These are phyloP conservation scores for Fusarium poae DNA, from an alignment of 2,329 filamentous ascomycete genomes.

Conservation along the genomic window DNA sequence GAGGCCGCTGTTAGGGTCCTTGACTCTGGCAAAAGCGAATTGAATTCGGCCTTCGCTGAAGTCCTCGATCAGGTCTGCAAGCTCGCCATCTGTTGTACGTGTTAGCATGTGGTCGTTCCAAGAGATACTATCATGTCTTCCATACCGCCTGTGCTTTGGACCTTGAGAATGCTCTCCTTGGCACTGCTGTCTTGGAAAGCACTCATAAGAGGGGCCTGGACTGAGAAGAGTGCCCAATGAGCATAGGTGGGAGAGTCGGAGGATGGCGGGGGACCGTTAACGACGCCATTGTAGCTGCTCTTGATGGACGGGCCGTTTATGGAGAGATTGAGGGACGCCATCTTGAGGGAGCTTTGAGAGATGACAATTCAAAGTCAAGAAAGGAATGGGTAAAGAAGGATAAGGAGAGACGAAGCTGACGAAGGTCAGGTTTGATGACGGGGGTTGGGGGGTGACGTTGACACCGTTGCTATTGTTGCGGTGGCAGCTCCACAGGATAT, in stretches of 20 bases:
- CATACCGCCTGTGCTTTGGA: constrained; percentile 88
- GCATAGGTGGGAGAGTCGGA: constrained; percentile 82
- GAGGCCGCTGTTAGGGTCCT: constrained; percentile 89
- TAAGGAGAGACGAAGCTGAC: constrained; percentile 41
- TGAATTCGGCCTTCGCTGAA: constrained; percentile 97
- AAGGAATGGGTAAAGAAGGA: constrained; percentile 2
- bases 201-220: constrained; percentile 90
- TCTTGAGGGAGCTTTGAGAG: constrained; percentile 55
- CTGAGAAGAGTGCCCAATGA: constrained; percentile 94
- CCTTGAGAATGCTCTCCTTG: constrained; percentile 96
- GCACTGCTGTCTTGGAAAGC: constrained; percentile 88
- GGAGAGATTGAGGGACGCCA: constrained; percentile 86
- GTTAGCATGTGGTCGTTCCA: constrained; percentile 35
- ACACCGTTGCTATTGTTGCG: constrained; percentile 49
- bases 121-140: constrained; percentile 5
- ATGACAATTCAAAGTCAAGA: constrained; percentile 31
- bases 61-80: constrained; percentile 90
- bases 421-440: constrained; percentile 35
- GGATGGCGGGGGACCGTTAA: constrained; percentile 64
- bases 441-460: constrained; percentile 48
- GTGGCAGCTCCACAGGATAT: constrained; percentile 48
- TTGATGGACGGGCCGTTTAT: constrained; percentile 86
- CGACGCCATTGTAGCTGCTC: constrained; percentile 76
- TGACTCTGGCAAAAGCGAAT: constrained; percentile 96
- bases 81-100: constrained; percentile 79